phyloP scores from a whole-genome alignment of 1,139 yeast genomes.

The Spencermartinsiella ligniputridi region DNA sequence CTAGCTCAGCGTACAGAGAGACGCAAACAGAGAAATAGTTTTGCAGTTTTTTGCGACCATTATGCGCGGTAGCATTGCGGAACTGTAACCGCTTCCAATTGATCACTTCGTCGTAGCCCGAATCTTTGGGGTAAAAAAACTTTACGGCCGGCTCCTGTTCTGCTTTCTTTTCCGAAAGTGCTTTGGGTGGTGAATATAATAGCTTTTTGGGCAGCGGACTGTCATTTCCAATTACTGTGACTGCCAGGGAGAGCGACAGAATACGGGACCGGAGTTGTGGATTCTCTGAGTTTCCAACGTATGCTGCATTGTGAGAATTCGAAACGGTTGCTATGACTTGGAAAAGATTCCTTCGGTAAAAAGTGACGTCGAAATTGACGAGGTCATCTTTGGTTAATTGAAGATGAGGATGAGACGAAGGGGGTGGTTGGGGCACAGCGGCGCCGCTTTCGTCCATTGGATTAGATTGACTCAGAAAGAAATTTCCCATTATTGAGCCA shows the following conservation, averaged over 20 bases:
- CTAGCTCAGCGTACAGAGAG: conserved; percentile 38
- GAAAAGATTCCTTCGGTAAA: conserved; percentile 31
- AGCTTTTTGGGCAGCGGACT: conserved; percentile 19
- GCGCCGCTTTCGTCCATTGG: conserved; percentile 6
- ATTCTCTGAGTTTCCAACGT: conserved; percentile 24
- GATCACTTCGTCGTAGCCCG: conserved; percentile 27
- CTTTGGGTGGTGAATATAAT: conserved; percentile 27
- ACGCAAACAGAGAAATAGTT: conserved; percentile 52
- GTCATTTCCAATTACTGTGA: conserved; percentile 25
- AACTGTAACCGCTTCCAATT: conserved; percentile 47
- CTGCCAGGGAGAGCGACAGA: conserved; percentile 27
- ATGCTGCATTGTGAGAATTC: conserved; percentile 28
- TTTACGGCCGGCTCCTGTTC: conserved; percentile 27
- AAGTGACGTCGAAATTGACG: conserved; percentile 27
- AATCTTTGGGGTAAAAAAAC: conserved; percentile 25
- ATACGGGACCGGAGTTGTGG: conserved; percentile 23
- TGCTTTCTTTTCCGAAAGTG: conserved; percentile 9
- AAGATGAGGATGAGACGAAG: neutral
- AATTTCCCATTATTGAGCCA: conserved; percentile 25
- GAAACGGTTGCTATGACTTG: conserved; percentile 29
- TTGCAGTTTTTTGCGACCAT: conserved; percentile 54
- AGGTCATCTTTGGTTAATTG: conserved; percentile 10
- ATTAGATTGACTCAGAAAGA: conserved; percentile 24
- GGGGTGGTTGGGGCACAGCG: conserved; percentile 1
- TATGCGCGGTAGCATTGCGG: conserved; percentile 60